Percentiles rank a stretch among this genome's conserved stretches.
Evolutionary conservation across 129 eudicot genomes (phyloP).

Genomic region (Calendula officinalis): DNA sequence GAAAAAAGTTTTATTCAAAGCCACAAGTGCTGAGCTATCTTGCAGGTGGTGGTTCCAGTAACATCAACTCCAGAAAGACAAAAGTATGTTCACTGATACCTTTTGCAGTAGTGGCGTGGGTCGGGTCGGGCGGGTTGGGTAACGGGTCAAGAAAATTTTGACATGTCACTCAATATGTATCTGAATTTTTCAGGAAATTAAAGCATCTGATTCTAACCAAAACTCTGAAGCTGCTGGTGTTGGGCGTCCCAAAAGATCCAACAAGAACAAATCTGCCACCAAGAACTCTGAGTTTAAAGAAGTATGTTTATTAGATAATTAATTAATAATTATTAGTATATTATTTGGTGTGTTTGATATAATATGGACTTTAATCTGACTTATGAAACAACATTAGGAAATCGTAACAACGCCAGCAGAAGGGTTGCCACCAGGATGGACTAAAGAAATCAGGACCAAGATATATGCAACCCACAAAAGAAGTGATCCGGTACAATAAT

Average conservation of each 20-base stretch:
- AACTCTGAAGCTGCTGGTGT: slow-evolving; percentile 11
- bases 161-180: neutral
- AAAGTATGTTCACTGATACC: slow-evolving; percentile 14
- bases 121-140: no score
- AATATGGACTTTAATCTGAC: neutral
- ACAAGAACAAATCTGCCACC: slow-evolving; percentile 26
- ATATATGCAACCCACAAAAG: slow-evolving; percentile 31
- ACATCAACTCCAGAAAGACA: slow-evolving; percentile 28
- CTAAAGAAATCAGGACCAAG: slow-evolving; percentile 54
- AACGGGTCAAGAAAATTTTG: no score
- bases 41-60: neutral
- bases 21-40: slow-evolving; percentile 49
- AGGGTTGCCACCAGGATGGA: slow-evolving; percentile 81
- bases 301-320: slow-evolving; percentile 33
- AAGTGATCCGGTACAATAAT: slow-evolving; percentile 49
- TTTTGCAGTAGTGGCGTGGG: no score
- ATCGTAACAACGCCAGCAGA: slow-evolving; percentile 42
- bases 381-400: slow-evolving; percentile 38
- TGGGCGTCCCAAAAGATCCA: slow-evolving; percentile 23
- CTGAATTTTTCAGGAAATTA: slow-evolving; percentile 12
- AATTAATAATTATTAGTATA: slow-evolving; percentile 2
- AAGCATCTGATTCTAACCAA: slow-evolving; percentile 27
- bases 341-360: no score
- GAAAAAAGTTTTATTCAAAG: slow-evolving; percentile 47
- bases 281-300: slow-evolving; percentile 11